phyloP scores from a whole-genome alignment of 257 asterid genomes.

The Nemophila menziesii region DNA sequence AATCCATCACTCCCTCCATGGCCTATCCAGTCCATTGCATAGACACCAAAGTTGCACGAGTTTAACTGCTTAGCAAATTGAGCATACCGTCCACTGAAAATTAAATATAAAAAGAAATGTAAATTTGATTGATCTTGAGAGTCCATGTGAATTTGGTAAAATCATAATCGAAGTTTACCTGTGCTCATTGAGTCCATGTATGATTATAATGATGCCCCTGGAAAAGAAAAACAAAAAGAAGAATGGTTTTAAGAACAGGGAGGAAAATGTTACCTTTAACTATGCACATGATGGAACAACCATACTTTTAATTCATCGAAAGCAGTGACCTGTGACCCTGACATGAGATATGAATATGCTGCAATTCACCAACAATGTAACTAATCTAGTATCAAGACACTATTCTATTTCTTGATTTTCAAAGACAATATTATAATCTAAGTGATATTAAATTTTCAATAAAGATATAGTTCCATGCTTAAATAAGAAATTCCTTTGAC shows the following conservation, averaged over 20 bases:
- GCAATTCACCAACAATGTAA: slow-evolving; percentile 1
- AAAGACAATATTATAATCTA: background rate
- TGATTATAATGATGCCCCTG: slow-evolving; percentile 90
- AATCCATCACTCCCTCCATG: slow-evolving; percentile 99
- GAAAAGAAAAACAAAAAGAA: slow-evolving; percentile 11
- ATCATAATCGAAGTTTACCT: slow-evolving; percentile 27
- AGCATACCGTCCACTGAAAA: slow-evolving; percentile 81
- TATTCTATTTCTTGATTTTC: background rate
- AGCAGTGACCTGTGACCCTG: background rate
- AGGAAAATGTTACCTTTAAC: slow-evolving; percentile 2
- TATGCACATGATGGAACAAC: slow-evolving; percentile 1
- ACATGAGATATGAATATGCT: slow-evolving; percentile 1
- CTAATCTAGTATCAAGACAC: background rate
- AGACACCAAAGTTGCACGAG: slow-evolving; percentile 72
- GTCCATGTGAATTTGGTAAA: background rate
- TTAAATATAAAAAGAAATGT: slow-evolving; percentile 6
- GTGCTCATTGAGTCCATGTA: slow-evolving; percentile 98
- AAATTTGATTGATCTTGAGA: background rate
- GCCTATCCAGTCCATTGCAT: slow-evolving; percentile 99
- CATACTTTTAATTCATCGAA: slow-evolving; percentile 1
- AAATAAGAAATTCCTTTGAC: no score
- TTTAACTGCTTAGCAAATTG: slow-evolving; percentile 73
- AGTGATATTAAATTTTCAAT: background rate
- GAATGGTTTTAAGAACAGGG: slow-evolving; percentile 10
- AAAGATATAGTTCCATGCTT: background rate